These are phyloP conservation scores for Saccharum spontaneum DNA, from an alignment of 176 grass and related monocot genomes.

Conservation along the genomic window DNA sequence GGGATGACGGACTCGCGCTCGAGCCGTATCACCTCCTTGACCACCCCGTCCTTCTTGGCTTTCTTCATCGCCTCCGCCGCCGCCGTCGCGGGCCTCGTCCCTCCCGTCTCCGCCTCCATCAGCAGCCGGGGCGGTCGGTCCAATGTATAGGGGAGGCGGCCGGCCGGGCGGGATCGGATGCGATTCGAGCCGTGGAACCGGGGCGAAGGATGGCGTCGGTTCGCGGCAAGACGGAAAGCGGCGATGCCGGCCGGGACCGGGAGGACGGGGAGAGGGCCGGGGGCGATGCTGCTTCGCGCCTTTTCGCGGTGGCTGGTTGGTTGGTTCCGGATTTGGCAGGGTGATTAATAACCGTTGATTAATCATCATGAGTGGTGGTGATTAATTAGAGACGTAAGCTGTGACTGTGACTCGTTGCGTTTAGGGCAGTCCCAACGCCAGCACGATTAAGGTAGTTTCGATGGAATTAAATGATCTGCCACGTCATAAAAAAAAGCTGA, in stretches of 20 bases:
- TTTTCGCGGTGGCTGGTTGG: background rate
- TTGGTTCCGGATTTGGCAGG: background rate
- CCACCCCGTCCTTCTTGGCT: slow-evolving; percentile 44
- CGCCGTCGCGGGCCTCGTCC: slow-evolving; percentile 12
- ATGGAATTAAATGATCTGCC: too few species aligned
- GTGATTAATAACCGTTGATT: background rate
- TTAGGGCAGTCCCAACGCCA: too few species aligned
- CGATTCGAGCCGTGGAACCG: slow-evolving; percentile 25
- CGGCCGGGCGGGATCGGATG: slow-evolving; percentile 5
- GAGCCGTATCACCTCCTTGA: slow-evolving; percentile 74
- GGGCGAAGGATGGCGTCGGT: slow-evolving; percentile 45
- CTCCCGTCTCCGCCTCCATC: background rate
- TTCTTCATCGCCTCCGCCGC: slow-evolving; percentile 43
- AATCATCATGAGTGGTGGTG: background rate
- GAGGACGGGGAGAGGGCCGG: background rate
- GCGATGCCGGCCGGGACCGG: background rate
- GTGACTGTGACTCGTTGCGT: too few species aligned
- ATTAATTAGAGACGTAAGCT: too few species aligned
- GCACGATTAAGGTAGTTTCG: too few species aligned
- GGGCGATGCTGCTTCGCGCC: slow-evolving; percentile 1
- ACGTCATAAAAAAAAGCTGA: too few species aligned
- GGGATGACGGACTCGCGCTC: slow-evolving; percentile 89
- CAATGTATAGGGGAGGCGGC: slow-evolving; percentile 29
- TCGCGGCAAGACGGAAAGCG: slow-evolving; percentile 26
- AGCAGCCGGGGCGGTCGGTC: background rate